Conservation (phyloP, 495 filamentous ascomycete species). For the Trichoderma virens region DNA sequence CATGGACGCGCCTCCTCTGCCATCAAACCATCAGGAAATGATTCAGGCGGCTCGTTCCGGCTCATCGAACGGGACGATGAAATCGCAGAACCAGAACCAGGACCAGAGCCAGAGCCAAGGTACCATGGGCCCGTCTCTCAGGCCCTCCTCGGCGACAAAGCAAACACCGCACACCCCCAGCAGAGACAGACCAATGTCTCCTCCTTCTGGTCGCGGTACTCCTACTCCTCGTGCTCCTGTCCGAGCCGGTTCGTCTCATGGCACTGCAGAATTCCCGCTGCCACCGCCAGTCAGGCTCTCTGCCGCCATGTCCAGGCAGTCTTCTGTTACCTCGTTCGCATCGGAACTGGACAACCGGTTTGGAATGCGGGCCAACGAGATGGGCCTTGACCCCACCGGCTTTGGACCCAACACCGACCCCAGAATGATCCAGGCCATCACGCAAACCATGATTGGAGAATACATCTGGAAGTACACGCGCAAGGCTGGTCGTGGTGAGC, state of each 20-base stretch:
- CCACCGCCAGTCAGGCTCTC: constrained; percentile 33
- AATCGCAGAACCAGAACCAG: no score
- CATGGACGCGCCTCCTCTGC: constrained; percentile 57
- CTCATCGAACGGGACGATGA: constrained; percentile 33
- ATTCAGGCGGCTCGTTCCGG: constrained; percentile 67
- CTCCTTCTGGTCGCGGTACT: constrained; percentile 26
- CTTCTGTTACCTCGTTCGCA: constrained; percentile 89
- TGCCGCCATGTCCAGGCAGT: constrained; percentile 47
- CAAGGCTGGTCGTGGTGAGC: constrained; percentile 73
- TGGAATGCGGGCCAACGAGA: constrained; percentile 54
- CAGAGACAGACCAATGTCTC: constrained; percentile 29
- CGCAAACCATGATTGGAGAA: constrained; percentile 98
- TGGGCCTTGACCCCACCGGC: constrained; percentile 50
- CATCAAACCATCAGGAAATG: constrained; percentile 69
- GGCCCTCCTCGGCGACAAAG: constrained; percentile 73
- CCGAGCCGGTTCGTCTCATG: constrained; percentile 24
- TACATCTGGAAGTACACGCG: constrained; percentile 99
- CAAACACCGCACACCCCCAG: constrained; percentile 66
- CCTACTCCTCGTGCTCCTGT: constrained; percentile 29
- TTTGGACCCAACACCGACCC: constrained; percentile 70
- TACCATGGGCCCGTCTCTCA: constrained; percentile 77
- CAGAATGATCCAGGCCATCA: constrained; percentile 98
- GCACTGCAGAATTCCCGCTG: constrained; percentile 24
- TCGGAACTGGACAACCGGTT: constrained; percentile 90
- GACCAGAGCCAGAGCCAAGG: constrained; percentile 28